These are phyloP conservation scores for Chaetoscypha palmicola DNA, from an alignment of 2,329 filamentous ascomycete genomes.

Conservation along the genomic window DNA sequence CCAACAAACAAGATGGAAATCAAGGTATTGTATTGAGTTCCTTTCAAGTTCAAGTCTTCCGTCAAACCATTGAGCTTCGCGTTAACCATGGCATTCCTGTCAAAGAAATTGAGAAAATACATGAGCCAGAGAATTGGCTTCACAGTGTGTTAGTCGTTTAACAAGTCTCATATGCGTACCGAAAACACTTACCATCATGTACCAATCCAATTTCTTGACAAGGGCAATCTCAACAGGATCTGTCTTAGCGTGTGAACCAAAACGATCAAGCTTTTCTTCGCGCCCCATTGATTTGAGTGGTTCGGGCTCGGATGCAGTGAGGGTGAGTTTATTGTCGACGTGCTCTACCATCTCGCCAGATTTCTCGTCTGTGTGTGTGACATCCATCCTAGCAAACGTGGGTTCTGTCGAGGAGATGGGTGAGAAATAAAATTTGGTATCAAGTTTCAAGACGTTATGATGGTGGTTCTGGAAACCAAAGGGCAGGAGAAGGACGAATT, in stretches of 20 bases:
- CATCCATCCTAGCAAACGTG: too few species aligned
- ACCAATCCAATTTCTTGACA: slow-evolving; percentile 3
- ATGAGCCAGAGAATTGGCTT: slow-evolving; percentile 24
- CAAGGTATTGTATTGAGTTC: slow-evolving; percentile 25
- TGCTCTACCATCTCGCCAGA: background rate
- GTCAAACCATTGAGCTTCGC: slow-evolving; percentile 14
- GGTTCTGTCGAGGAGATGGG: too few species aligned
- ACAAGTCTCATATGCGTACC: too few species aligned
- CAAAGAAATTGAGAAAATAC: slow-evolving; percentile 31
- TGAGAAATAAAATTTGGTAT: too few species aligned
- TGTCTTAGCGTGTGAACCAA: slow-evolving; percentile 3
- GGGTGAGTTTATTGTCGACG: slow-evolving; percentile 2
- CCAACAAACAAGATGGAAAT: slow-evolving; percentile 29
- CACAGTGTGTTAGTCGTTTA: background rate
- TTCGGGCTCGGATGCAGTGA: background rate
- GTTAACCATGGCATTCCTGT: slow-evolving; percentile 25
- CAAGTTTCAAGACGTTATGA: too few species aligned
- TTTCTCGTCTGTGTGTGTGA: background rate
- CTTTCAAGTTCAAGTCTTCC: slow-evolving; percentile 30
- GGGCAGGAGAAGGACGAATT: too few species aligned
- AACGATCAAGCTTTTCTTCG: background rate
- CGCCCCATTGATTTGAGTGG: background rate
- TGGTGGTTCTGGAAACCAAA: too few species aligned
- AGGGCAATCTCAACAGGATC: slow-evolving; percentile 5
- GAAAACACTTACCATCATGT: slow-evolving; percentile 7